Evolutionary conservation across 1,284 basidiomycete genomes (phyloP), one percentile per base, ranked within the genome.

Genomic region (Pterula multifida): DNA sequence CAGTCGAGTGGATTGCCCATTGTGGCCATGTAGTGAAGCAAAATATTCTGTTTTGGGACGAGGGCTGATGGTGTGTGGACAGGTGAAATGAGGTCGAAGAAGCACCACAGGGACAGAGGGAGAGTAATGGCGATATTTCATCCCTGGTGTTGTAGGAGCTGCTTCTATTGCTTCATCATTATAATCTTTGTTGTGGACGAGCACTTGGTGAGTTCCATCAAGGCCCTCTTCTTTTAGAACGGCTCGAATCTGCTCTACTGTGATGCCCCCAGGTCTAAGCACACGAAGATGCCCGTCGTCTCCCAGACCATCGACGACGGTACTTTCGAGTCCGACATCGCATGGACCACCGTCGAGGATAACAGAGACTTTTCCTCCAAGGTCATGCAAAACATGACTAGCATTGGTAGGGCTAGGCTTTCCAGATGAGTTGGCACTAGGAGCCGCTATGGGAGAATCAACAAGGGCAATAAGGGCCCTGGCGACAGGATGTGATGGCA

Each of bases 71-170:
- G 60, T 66, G 6, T 53, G 35, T 3, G 75, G 69, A 36, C 71
- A 69, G 25, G 59, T 50, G 17, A 72, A 65, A 50, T 65, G 57
- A 49, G 83, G 81, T 51, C 78, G 70, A 24, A 95, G 67, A 3
- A 96, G 72, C 23, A 78, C 79, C 19, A 94, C 86, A 1, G 91
- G 90, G 11, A 91, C 81, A 1, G 81, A 71, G 1, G 95, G 95
- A 23, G 93, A 89, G 64, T 99, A 99, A 68, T 99, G 96, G 49
- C 88, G 78, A 65, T 99, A 99, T 68, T 99, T 99, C 94, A 98
- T 97, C n/a, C 96, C 96, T 0, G 96, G 96, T 0, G 96, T 98
- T 1, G 91, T 94, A 1, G 95, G 95, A 0, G 82, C 78, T 46
- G 71, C 70, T 61, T 89, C 85, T 53, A 87, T 68, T 19, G 63